phyloP scores from a whole-genome alignment of 2,329 filamentous ascomycete species.

The Ophiostoma pallidulum region DNA sequence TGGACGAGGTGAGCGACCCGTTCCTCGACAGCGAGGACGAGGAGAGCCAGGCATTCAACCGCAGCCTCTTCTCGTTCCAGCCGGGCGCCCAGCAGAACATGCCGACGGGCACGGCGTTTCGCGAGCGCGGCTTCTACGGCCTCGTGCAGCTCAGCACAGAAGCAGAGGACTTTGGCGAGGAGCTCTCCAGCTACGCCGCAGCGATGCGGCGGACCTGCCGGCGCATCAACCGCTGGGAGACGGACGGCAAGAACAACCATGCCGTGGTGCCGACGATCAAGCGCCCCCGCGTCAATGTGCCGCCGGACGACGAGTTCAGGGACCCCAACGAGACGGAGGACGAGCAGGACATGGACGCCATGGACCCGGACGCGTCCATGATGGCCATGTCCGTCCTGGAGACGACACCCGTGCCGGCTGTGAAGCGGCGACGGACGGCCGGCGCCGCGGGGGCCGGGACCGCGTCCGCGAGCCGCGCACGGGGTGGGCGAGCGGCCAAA shows the following conservation, averaged over 20 bases:
- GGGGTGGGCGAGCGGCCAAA: constrained; percentile 6
- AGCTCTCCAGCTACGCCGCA: constrained; percentile 56
- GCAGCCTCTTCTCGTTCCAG: constrained; percentile 15
- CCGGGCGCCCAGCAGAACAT: constrained; percentile 14
- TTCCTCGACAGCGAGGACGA: constrained; percentile 58
- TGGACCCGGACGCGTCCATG: constrained; percentile 19
- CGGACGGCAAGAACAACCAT: background rate
- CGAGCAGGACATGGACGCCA: constrained; percentile 16
- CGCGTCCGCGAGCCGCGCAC: constrained; percentile 9
- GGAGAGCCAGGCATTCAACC: constrained; percentile 27
- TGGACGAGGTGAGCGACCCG: constrained; percentile 44
- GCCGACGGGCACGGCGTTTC: constrained; percentile 31
- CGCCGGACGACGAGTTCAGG: constrained; percentile 19
- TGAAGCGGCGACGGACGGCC: constrained; percentile 12
- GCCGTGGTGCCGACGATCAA: constrained; percentile 40
- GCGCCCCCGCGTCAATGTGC: constrained; percentile 22
- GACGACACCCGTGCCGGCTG: constrained; percentile 2
- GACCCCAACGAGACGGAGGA: constrained; percentile 27
- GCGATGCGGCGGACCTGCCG: constrained; percentile 54
- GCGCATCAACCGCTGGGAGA: constrained; percentile 60
- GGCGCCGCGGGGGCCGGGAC: constrained; percentile 8
- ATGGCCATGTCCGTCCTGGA: constrained; percentile 8
- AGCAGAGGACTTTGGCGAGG: constrained; percentile 67
- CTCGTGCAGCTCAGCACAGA: constrained; percentile 53
- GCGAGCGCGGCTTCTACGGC: constrained; percentile 52